Base-by-base conservation (phyloP, 768 basidiomycete species). In the Lentinula sp. region DNA sequence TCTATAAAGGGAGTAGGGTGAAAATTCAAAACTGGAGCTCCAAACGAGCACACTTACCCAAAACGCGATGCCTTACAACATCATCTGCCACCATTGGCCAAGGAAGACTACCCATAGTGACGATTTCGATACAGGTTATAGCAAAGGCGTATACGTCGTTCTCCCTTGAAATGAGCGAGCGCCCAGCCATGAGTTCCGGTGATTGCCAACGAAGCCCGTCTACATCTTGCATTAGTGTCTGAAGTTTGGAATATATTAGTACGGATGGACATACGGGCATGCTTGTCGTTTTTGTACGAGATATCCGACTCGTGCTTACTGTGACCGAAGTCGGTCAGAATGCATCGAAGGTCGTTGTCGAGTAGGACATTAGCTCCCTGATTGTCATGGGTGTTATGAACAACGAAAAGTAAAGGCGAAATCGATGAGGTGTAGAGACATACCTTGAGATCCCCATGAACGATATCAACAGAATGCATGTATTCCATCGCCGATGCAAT, bases 381-480 rank as follows among this genome's bases (percentile, higher is more conserved):
- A 37, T 18, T 32, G 28, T 5, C 13, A 55, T 35, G n/a, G 40
- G 21, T 57, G 28, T 31, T 28, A 45, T 39, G 15, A 50, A 62
- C 49, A 10, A 15, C n/a, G 31, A 28, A 15, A 34, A 18, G 7
- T 46, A 7, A 39, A 56, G 28, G 28, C 31, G 52, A 42, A 35
- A 21, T 52, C 57, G n/a, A n/a, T n/a, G 28, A 34, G 28, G 28
- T 4, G 28, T 35, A 28, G 11, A 21, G 59, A 37, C 0, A 64
- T 49, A 81, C 82, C 73, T 83, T 84, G 50, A 84, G 73, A 64
- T 84, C 80, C 5, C 82, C 84, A 61, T 85, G 84, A 51, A 82
- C 53, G 5, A 84, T 71, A 5, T 73, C 78, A 53, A 71, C 61
- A 5, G 61, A 65, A 65, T 85, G 84, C 59, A 85, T 68, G 61